phyloP scores from a whole-genome alignment of 768 basidiomycete species.

The Kwoniella heveanensis region DNA sequence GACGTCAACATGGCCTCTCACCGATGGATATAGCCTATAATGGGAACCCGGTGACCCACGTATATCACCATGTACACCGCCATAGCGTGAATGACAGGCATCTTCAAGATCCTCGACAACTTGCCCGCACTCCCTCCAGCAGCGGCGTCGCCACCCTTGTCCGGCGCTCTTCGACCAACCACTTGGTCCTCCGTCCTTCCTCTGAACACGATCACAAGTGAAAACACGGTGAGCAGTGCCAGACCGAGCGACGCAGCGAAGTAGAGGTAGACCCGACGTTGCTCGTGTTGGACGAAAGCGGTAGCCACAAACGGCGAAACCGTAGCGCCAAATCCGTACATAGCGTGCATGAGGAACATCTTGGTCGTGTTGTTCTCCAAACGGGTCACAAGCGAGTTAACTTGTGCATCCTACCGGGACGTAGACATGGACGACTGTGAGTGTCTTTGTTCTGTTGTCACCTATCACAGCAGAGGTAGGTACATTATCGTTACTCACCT shows the following conservation, averaged over 20 bases:
- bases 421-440: background rate
- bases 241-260: constrained; percentile 72
- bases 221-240: constrained; percentile 63
- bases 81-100: constrained; percentile 47
- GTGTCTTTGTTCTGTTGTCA: background rate
- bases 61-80: constrained; percentile 56
- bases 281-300: constrained; percentile 62
- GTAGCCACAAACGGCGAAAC: constrained; percentile 75
- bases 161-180: constrained; percentile 31
- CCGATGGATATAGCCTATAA: background rate
- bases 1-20: background rate
- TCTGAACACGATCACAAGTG: constrained; percentile 67
- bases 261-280: constrained; percentile 61
- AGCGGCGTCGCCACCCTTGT: constrained; percentile 2
- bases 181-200: constrained; percentile 71
- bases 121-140: constrained; percentile 37
- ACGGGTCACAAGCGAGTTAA: constrained; percentile 60
- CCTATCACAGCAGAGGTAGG: too few species aligned
- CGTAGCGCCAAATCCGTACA: constrained; percentile 60
- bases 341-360: constrained; percentile 50
- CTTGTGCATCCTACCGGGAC: constrained; percentile 59
- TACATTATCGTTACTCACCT: too few species aligned
- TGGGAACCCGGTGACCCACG: constrained; percentile 29
- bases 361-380: constrained; percentile 58
- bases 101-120: constrained; percentile 47